phyloP scores from a whole-genome alignment of 495 filamentous ascomycete species.

The Aspergillus bertholletiae region DNA sequence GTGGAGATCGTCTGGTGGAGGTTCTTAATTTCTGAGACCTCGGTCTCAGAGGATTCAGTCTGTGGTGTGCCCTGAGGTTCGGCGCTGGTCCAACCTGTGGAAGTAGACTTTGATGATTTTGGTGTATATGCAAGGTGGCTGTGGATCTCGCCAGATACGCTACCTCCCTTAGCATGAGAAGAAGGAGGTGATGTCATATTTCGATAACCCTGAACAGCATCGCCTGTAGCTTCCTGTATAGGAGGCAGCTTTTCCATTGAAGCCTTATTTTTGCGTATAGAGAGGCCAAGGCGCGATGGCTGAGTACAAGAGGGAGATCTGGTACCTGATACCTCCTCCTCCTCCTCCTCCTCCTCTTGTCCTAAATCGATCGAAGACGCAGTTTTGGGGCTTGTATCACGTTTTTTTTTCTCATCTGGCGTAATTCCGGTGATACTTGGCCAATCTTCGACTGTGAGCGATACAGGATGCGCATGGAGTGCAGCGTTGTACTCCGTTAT shows the following conservation, averaged over 20 bases:
- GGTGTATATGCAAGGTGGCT: neutral
- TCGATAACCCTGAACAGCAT: neutral
- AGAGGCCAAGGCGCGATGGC: neutral
- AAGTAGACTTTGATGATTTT: neutral
- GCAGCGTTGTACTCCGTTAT: neutral
- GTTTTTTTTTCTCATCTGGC: neutral
- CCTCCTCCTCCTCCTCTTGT: neutral
- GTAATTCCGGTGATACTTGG: neutral
- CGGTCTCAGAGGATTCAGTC: slow-evolving; percentile 4
- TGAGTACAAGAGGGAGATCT: neutral
- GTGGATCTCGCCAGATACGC: neutral
- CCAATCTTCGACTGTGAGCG: neutral
- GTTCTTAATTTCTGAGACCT: neutral
- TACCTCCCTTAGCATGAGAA: neutral
- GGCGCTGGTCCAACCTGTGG: neutral
- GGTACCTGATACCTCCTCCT: neutral
- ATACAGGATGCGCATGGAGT: neutral
- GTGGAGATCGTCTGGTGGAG: neutral
- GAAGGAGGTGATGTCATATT: neutral
- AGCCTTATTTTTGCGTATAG: neutral
- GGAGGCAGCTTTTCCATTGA: slow-evolving; percentile 6
- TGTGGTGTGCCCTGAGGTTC: slow-evolving; percentile 3
- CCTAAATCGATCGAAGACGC: neutral
- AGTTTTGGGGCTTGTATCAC: neutral
- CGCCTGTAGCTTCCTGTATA: slow-evolving; percentile 4